A percentile compares a stretch with the other conserved stretches of the same genome.
Conservation (phyloP, 345 rosid genomes). For the Gossypioides kirkii region DNA sequence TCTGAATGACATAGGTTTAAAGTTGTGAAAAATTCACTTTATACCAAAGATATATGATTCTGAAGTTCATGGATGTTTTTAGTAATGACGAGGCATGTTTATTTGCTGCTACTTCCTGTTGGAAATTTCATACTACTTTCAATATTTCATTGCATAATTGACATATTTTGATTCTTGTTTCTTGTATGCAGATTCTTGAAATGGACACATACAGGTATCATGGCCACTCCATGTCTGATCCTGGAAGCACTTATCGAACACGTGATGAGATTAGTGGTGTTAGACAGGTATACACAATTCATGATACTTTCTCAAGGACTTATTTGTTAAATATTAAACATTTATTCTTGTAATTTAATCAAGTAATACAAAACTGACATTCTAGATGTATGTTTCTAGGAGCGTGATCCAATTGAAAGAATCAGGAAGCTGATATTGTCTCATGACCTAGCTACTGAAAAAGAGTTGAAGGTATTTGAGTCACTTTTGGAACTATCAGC, state of each 20-base stretch:
- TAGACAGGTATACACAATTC: constrained; percentile 62
- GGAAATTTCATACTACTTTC: not conserved
- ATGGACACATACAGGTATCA: constrained; percentile 99
- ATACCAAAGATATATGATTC: not conserved
- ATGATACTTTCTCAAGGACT: not conserved
- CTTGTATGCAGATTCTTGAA: constrained; percentile 74
- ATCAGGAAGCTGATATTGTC: constrained; percentile 66
- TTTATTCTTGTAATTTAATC: not conserved
- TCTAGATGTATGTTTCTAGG: constrained; percentile 37
- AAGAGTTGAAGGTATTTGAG: constrained; percentile 76
- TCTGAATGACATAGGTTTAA: too few relatives aligned
- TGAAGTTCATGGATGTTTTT: not conserved
- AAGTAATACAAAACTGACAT: not conserved
- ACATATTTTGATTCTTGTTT: constrained; percentile 10
- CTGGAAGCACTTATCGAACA: constrained; percentile 97
- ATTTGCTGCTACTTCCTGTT: not conserved
- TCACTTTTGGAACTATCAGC: not conserved
- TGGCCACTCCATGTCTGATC: constrained; percentile 99
- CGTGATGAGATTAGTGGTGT: constrained; percentile 92
- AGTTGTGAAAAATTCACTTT: not conserved
- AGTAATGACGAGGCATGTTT: not conserved
- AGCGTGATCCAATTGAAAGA: constrained; percentile 92
- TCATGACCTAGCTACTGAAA: constrained; percentile 85
- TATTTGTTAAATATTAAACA: not conserved
- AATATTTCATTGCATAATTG: not conserved